phyloP scores from a whole-genome alignment of 345 rosid genomes.

The Syzygium aqueum region DNA sequence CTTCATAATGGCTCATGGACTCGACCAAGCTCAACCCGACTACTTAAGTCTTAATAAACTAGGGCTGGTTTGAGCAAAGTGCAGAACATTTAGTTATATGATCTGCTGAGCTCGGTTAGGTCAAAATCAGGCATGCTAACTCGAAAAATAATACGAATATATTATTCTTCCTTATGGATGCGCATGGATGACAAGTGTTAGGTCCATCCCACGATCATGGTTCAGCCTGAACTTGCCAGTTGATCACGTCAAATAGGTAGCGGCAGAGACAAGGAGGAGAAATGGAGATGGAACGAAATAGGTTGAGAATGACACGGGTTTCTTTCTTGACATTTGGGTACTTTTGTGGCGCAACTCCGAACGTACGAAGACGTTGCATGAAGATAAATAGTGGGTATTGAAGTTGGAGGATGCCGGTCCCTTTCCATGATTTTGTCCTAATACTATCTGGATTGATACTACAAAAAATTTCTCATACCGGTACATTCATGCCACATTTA shows the following conservation, averaged over 20 bases:
- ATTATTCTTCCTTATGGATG: neutral
- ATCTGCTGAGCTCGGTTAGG: neutral
- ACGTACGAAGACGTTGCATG: neutral
- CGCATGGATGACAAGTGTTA: neutral
- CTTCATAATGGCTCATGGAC: neutral
- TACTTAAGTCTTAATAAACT: neutral
- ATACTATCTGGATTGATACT: neutral
- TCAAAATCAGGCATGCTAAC: neutral
- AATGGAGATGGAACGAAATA: neutral
- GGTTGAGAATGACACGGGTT: neutral
- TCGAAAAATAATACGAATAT: neutral
- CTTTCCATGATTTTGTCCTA: neutral
- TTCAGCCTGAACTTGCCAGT: neutral
- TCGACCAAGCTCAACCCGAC: neutral
- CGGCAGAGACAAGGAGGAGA: neutral
- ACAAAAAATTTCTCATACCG: too few relatives aligned
- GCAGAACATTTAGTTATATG: neutral
- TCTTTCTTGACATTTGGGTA: neutral
- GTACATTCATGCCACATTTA: neutral
- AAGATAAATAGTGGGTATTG: neutral
- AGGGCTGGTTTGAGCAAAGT: neutral
- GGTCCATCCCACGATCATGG: neutral
- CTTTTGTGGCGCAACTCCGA: neutral
- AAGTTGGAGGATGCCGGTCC: neutral
- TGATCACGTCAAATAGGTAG: neutral